Base-by-base conservation (phyloP, 257 asterid genomes). In the Coffea canephora region DNA sequence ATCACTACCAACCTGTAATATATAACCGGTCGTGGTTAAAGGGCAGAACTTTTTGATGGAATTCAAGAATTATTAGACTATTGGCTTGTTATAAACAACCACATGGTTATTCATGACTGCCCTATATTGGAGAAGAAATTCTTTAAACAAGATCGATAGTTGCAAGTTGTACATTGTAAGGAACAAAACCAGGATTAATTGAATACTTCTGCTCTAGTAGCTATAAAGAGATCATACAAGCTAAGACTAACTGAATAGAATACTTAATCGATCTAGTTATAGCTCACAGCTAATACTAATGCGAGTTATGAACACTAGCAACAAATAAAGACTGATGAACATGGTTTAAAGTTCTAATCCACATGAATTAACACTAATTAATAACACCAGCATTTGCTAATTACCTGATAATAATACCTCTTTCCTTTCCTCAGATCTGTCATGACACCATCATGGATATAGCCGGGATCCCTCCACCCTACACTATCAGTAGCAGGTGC, bases 381-480 rank as follows among this genome's bases (percentile, higher is more conserved):
- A 31, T 36, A 7, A 61, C 31, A 52, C 49, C 7, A 73, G 55
- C 14, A 50, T 41, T 74, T 3, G 43, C 43, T 39, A 18, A 74
- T 81, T 88, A 90, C 98, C 96, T 89, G 85, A 84, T 92, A 94
- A 85, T 88, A 91, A 62, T 92, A 90, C 83, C 81, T 90, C 85
- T 86, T 90, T 9, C 97, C 96, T 69, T 82, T 82, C 39, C 78
- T 78, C 88, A 94, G 82, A 78, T 82, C 85, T 69, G 80, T 66
- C 93, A 92, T 91, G n/a, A 92, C 87, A 0, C 96, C 97, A 79
- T 90, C 97, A 79, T 92, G 98, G 78, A 94, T 87, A 76, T 83
- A 91, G 48, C 98, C 97, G 19, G 97, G 97, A 83, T 94, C 98
- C 80, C 97, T 91, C 96, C 98, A 94, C 14, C 97, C 97, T 45